Conservation (phyloP, 768 basidiomycete species). For the Lepiota brunneoincarnata region DNA sequence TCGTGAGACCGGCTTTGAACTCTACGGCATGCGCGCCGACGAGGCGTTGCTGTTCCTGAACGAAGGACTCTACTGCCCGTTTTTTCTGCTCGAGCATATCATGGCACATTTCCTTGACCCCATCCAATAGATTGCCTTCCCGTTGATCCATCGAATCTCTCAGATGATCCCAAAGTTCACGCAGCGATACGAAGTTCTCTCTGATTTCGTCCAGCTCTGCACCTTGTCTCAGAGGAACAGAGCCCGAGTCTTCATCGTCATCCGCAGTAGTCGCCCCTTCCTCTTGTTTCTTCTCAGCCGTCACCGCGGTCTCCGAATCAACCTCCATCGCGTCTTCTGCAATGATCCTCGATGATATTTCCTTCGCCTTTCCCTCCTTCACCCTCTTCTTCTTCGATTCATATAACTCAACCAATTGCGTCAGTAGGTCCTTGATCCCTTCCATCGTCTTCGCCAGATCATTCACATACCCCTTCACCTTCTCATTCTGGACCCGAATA, state of each 20-base stretch:
- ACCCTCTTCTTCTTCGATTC: slow-evolving; percentile 2
- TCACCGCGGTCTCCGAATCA: neutral
- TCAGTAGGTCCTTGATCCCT: slow-evolving; percentile 13
- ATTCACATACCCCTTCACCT: slow-evolving; percentile 10
- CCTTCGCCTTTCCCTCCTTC: slow-evolving; percentile 6
- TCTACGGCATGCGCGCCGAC: neutral
- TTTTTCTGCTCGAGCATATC: neutral
- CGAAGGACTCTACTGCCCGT: neutral
- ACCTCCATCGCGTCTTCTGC: neutral
- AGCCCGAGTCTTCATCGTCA: neutral
- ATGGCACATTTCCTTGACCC: slow-evolving; percentile 1
- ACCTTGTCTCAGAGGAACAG: neutral
- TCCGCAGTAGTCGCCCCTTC: neutral
- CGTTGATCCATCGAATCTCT: neutral
- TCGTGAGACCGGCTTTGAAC: neutral
- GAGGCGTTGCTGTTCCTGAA: neutral
- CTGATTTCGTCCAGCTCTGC: neutral
- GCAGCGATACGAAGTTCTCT: neutral
- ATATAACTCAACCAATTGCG: slow-evolving; percentile 12
- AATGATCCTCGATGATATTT: neutral
- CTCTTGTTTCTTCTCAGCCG: neutral
- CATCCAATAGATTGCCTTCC: neutral
- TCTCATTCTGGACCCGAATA: slow-evolving; percentile 11
- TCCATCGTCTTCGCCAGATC: slow-evolving; percentile 13
- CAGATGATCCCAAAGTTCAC: neutral